Percentiles rank a stretch among this genome's conserved stretches.
phyloP scores from a whole-genome alignment of 495 filamentous ascomycete genomes.

The Podospora tetraspora region DNA sequence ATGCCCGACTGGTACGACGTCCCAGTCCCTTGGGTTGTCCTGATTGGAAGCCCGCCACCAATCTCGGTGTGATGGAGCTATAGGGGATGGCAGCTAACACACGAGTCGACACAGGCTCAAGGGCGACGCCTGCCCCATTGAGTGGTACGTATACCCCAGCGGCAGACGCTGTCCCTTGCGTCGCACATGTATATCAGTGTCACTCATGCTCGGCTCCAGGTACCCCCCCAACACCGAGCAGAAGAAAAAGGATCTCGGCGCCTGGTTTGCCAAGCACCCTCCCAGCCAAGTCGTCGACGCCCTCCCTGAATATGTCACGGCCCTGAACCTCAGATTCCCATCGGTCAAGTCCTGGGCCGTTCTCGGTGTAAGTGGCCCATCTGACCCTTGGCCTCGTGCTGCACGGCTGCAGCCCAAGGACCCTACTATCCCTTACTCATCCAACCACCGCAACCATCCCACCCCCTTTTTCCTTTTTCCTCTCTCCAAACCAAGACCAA shows the following conservation, averaged over 20 bases:
- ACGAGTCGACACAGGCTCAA: constrained; percentile 38
- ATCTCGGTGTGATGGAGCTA: not conserved
- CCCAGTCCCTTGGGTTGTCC: not conserved
- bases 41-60: not conserved
- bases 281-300: constrained; percentile 57
- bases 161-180: not conserved
- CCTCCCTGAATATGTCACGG: constrained; percentile 58
- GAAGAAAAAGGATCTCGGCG: constrained; percentile 67
- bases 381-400: not conserved
- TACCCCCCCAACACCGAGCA: constrained; percentile 78
- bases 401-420: not conserved
- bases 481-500: not conserved
- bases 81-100: not conserved
- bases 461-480: not conserved
- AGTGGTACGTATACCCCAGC: constrained; percentile 35
- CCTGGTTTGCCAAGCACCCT: constrained; percentile 68
- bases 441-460: not conserved
- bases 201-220: constrained; percentile 20
- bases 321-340: constrained; percentile 49
- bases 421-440: not conserved
- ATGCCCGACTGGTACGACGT: constrained; percentile 55
- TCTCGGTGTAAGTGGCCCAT: constrained; percentile 54
- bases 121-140: constrained; percentile 50
- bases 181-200: not conserved
- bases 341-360: constrained; percentile 73